Percentiles rank a stretch among this genome's conserved stretches.
Evolutionary conservation across 1,284 basidiomycete species (phyloP).

Genomic region (Coniophora puteana): DNA sequence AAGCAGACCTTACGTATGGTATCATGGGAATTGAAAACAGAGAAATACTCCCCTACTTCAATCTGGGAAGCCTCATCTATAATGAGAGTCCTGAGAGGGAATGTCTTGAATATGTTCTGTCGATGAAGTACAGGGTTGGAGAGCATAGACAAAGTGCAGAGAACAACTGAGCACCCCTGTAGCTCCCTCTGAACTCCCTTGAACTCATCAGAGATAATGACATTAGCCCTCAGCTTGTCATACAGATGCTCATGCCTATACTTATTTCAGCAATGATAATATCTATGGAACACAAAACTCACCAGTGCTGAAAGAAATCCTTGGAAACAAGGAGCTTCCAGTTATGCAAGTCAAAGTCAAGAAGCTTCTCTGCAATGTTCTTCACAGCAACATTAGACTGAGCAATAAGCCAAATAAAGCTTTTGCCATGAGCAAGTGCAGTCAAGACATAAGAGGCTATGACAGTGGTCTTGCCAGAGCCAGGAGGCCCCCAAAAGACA

Average conservation of each 20-base stretch:
- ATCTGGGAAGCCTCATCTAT: slow-evolving; percentile 41
- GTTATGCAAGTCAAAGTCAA: slow-evolving; percentile 29
- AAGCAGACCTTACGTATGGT: slow-evolving; percentile 26
- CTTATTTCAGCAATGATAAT: slow-evolving; percentile 3
- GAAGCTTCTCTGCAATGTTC: slow-evolving; percentile 53
- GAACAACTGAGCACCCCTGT: slow-evolving; percentile 22
- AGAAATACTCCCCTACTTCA: slow-evolving; percentile 28
- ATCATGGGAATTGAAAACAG: slow-evolving; percentile 23
- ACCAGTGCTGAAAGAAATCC: slow-evolving; percentile 48
- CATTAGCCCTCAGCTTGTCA: slow-evolving; percentile 27
- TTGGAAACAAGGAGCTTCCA: slow-evolving; percentile 46
- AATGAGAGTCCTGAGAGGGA: slow-evolving; percentile 33
- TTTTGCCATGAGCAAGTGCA: slow-evolving; percentile 22
- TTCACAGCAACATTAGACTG: slow-evolving; percentile 54
- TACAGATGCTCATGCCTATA: slow-evolving; percentile 54
- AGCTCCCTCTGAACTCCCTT: slow-evolving; percentile 13
- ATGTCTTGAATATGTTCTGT: slow-evolving; percentile 12
- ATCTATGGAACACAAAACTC: slow-evolving; percentile 14
- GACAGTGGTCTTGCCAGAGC: slow-evolving; percentile 42
- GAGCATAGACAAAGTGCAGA: slow-evolving; percentile 70
- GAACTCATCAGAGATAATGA: slow-evolving; percentile 33
- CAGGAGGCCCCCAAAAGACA: slow-evolving; percentile 47
- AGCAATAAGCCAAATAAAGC: slow-evolving; percentile 46
- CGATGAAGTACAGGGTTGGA: slow-evolving; percentile 38
- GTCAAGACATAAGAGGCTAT: slow-evolving; percentile 44